Percentiles rank a stretch among this genome's conserved stretches.
Evolutionary conservation across 2,329 filamentous ascomycete species (phyloP).

Genomic region (Monosporascus sp.): DNA sequence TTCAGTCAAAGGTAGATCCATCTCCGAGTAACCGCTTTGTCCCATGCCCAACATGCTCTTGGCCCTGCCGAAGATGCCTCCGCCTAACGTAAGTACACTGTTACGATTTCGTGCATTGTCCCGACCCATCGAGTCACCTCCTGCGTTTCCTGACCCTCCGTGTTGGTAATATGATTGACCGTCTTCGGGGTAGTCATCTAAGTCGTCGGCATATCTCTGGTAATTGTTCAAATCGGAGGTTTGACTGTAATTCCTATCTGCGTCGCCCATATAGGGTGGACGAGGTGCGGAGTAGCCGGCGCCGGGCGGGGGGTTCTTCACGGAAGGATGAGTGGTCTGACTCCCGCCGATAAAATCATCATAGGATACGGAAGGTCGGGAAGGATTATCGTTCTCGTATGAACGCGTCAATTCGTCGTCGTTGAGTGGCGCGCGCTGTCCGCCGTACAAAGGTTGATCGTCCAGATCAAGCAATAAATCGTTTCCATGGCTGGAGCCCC

Average conservation of each 20-base stretch:
- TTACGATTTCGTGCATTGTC: conserved; percentile 71
- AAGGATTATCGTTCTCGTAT: conserved; percentile 60
- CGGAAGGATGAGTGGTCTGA: conserved; percentile 44
- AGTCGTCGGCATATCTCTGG: conserved; percentile 82
- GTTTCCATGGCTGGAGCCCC: conserved; percentile 40
- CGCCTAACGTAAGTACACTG: conserved; percentile 81
- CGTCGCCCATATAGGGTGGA: conserved; percentile 39
- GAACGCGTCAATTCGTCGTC: conserved; percentile 76
- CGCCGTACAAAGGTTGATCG: conserved; percentile 66
- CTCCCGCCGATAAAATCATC: conserved; percentile 84
- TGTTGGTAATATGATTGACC: conserved; percentile 80
- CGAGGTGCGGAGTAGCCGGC: conserved; percentile 22
- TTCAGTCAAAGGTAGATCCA: conserved; percentile 94
- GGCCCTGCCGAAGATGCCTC: conserved; percentile 78
- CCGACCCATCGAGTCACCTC: conserved; percentile 38
- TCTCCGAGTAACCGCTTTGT: conserved; percentile 80
- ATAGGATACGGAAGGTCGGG: conserved; percentile 85
- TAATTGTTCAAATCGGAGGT: conserved; percentile 83
- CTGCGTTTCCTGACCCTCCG: conserved; percentile 44
- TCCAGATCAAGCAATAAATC: conserved; percentile 72
- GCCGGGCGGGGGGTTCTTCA: conserved; percentile 32
- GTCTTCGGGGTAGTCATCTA: conserved; percentile 77
- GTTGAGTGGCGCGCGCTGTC: conserved; percentile 71
- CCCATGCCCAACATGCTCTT: conserved; percentile 91
- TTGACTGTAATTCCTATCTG: conserved; percentile 58